These are phyloP conservation scores for Pseudozyma sp. DNA, from an alignment of 1,284 basidiomycete species.

Conservation along the genomic window DNA sequence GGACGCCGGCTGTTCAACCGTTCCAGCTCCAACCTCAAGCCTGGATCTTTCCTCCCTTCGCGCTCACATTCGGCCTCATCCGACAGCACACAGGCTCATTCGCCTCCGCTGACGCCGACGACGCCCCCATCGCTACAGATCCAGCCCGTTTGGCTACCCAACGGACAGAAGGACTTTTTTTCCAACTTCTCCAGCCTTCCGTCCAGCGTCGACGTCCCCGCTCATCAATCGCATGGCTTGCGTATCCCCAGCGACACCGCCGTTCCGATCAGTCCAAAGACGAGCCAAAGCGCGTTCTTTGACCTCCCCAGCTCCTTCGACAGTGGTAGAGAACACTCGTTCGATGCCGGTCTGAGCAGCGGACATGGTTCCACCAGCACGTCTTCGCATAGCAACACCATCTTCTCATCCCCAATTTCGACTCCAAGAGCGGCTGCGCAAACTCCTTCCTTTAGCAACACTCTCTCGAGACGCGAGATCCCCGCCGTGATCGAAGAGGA, in stretches of 20 bases:
- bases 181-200: slow-evolving; percentile 24
- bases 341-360: slow-evolving; percentile 8
- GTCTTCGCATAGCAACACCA: slow-evolving; percentile 10
- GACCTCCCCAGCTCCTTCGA: background rate
- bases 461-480: slow-evolving; percentile 14
- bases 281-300: slow-evolving; percentile 12
- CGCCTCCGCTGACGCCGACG: slow-evolving; percentile 45
- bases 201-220: slow-evolving; percentile 4
- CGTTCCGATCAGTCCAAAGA: slow-evolving; percentile 23
- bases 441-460: slow-evolving; percentile 9
- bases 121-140: slow-evolving; percentile 29
- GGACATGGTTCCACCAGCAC: slow-evolving; percentile 12
- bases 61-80: slow-evolving; percentile 45
- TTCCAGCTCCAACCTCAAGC: slow-evolving; percentile 27
- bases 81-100: slow-evolving; percentile 28
- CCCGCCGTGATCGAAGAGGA: slow-evolving; percentile 43
- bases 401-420: slow-evolving; percentile 2
- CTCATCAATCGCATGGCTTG: background rate
- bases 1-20: slow-evolving; percentile 44
- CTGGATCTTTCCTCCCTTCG: slow-evolving; percentile 16
- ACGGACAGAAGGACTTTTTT: slow-evolving; percentile 50
- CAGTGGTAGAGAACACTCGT: background rate
- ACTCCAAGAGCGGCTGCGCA: slow-evolving; percentile 3
- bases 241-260: background rate
- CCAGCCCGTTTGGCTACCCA: slow-evolving; percentile 39